Evolutionary conservation across 1,139 yeast species (phyloP), one percentile per base, ranked within the genome.

Genomic region (Yamadazyma jaroonii): DNA sequence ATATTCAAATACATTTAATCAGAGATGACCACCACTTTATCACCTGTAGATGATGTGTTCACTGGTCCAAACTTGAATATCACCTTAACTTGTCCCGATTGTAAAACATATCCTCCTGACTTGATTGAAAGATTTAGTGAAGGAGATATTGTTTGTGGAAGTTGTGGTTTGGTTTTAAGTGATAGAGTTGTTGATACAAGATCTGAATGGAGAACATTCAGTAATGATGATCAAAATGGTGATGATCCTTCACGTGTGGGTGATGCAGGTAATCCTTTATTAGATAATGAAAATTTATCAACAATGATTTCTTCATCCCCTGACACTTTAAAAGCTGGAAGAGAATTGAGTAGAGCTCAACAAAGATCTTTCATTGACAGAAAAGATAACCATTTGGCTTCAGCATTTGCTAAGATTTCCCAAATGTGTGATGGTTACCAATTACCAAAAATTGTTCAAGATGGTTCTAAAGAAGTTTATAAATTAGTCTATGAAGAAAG

Each of bases 161-260:
- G 90, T 50, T 92, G 98, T 68, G 98, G 97, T 15, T 71, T 92
- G 43, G 98, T 92, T 2, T 74, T 92, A 23, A 88, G 96, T 50
- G 96, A 89, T 58, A 73, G 95, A 47, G 84, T 92, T 38, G 96
- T 92, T 25, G 98, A 92, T 57, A 90, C 96, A 5, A 74, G 98
- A 50, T 87, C 96, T 2, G 98, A 92, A 70, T 92, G 98, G 98
- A 86, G 98, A 71, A 92, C 98, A 2, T 92, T 92, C 62, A 80
- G 85, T 46, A 92, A 92, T 59, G 98, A 92, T 60, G 98, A 92
- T 59, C 97, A 90, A 62, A 94, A 92, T 49, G 96, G 95, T 52
- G 97, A 89, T 57, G 98, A 92, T 60, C 98, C 98, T 3, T 84
- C 95, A 52, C 97, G 98, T 85, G 98, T 92, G 47, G 98, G 98